phyloP scores from a whole-genome alignment of 2,329 filamentous ascomycete genomes.

The Alternaria viburni region DNA sequence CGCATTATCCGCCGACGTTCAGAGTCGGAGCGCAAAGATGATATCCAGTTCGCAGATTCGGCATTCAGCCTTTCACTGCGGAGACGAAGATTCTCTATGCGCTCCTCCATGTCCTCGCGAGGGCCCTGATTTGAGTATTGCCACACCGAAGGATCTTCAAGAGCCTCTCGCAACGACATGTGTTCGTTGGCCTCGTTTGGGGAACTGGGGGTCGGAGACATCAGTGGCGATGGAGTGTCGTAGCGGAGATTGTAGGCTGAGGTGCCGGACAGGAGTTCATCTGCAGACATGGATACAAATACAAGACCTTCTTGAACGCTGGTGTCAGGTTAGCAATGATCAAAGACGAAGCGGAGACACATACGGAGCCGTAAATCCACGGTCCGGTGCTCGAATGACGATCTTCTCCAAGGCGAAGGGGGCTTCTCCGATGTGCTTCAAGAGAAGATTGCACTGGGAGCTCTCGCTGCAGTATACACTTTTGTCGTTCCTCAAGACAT shows the following conservation, averaged over 20 bases:
- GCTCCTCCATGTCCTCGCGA: constrained; percentile 35
- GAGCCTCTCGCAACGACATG: constrained; percentile 43
- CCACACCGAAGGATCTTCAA: constrained; percentile 44
- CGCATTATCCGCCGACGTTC: constrained; percentile 18
- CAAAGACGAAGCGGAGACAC: constrained; percentile 47
- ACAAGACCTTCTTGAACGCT: constrained; percentile 91
- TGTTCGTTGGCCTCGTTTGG: constrained; percentile 33
- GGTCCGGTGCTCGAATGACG: constrained; percentile 82
- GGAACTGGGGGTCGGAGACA: constrained; percentile 36
- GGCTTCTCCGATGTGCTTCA: constrained; percentile 79
- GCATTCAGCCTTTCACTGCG: constrained; percentile 20
- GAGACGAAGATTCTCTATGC: constrained; percentile 33
- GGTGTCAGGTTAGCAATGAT: constrained; percentile 42
- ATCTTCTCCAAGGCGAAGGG: constrained; percentile 85
- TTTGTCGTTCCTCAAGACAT: constrained; percentile 80
- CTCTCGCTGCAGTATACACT: constrained; percentile 90
- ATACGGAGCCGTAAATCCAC: constrained; percentile 85
- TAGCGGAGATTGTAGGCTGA: constrained; percentile 76
- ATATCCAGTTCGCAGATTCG: constrained; percentile 15
- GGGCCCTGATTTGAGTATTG: constrained; percentile 33
- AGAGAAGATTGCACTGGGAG: constrained; percentile 84
- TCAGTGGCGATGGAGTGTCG: constrained; percentile 26
- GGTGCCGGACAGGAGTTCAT: constrained; percentile 76
- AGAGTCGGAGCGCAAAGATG: constrained; percentile 16
- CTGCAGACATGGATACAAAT: constrained; percentile 84